A percentile compares a stretch with the other conserved stretches of the same genome.
These are phyloP conservation scores for Scolecobasidium constrictum DNA, from an alignment of 2,329 filamentous ascomycete genomes.

Conservation along the genomic window DNA sequence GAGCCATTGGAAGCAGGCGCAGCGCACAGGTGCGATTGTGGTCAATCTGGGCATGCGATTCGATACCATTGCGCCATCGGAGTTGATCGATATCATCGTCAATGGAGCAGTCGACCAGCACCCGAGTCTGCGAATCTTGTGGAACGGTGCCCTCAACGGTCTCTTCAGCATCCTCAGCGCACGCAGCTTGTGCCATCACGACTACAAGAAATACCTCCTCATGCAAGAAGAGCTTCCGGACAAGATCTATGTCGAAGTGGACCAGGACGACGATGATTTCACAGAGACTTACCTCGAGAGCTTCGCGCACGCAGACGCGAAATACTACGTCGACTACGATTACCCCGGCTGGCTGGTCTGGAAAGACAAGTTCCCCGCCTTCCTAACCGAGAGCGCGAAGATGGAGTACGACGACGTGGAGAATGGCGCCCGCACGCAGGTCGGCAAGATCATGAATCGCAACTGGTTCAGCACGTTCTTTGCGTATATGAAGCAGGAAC, in stretches of 20 bases:
- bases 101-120: slow-evolving; percentile 82
- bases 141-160: slow-evolving; percentile 66
- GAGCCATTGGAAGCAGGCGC: slow-evolving; percentile 95
- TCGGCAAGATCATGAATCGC: slow-evolving; percentile 68
- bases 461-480: slow-evolving; percentile 86
- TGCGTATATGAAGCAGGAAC: slow-evolving; percentile 91
- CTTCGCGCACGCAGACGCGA: slow-evolving; percentile 66
- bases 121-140: slow-evolving; percentile 71
- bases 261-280: slow-evolving; percentile 58
- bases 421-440: slow-evolving; percentile 59
- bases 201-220: slow-evolving; percentile 75
- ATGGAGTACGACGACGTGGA: slow-evolving; percentile 78
- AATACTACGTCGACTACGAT: slow-evolving; percentile 86
- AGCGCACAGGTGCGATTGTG: slow-evolving; percentile 78
- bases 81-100: slow-evolving; percentile 74
- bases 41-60: slow-evolving; percentile 88
- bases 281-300: slow-evolving; percentile 66
- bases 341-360: slow-evolving; percentile 95
- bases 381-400: slow-evolving; percentile 57
- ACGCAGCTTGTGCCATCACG: slow-evolving; percentile 73
- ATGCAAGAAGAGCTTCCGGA: slow-evolving; percentile 71
- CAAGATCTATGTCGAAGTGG: slow-evolving; percentile 61
- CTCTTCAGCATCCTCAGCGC: slow-evolving; percentile 78
- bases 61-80: slow-evolving; percentile 68
- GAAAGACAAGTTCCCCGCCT: slow-evolving; percentile 77